Conservation (phyloP, 2,329 filamentous ascomycete genomes). For the Pseudocercospora vitis region DNA sequence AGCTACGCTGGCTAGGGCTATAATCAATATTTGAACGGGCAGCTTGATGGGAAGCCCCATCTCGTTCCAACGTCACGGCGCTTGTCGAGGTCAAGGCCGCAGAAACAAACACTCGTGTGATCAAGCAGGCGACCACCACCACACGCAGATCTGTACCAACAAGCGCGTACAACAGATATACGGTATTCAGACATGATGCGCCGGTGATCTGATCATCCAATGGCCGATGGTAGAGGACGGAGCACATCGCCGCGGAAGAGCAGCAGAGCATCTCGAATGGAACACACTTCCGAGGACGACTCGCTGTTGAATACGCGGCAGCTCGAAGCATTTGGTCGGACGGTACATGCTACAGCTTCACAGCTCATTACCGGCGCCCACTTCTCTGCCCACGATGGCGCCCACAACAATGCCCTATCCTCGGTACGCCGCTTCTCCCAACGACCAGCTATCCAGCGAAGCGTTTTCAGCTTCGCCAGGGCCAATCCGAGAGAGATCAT, state of each 20-base stretch:
- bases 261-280: constrained; percentile 20
- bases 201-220: constrained; percentile 12
- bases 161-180: neutral
- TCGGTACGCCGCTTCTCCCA: constrained; percentile 88
- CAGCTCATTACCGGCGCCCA: constrained; percentile 65
- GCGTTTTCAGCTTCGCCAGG: constrained; percentile 85
- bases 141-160: neutral
- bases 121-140: neutral
- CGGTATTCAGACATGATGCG: too few species aligned
- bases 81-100: neutral
- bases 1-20: too few species aligned
- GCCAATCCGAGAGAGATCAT: constrained; percentile 93
- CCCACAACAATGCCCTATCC: constrained; percentile 84
- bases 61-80: neutral
- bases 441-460: constrained; percentile 79
- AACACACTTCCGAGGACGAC: constrained; percentile 27
- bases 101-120: constrained; percentile 12
- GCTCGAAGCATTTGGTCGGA: constrained; percentile 88
- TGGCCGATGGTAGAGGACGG: constrained; percentile 33
- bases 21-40: too few species aligned
- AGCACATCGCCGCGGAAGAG: constrained; percentile 33
- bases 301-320: constrained; percentile 63
- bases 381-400: constrained; percentile 50
- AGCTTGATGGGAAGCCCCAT: too few species aligned
- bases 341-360: constrained; percentile 89